Conservation (phyloP, 257 asterid species). For the Jacaranda mimosifolia region DNA sequence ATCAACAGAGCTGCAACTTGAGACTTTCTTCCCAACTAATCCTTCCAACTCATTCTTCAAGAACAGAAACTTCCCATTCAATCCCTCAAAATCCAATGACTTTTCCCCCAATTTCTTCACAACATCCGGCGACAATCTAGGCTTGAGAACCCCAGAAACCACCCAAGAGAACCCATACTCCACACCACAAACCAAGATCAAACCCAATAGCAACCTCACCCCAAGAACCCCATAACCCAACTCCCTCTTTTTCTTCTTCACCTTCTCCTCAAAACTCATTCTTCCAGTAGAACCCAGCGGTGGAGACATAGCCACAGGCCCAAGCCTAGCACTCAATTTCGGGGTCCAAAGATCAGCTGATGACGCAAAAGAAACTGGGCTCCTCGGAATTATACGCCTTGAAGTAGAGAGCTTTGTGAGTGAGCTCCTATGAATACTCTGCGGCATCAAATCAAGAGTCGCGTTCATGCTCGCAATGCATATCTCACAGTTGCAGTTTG, state of each 20-base stretch:
- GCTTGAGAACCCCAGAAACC: constrained; percentile 52
- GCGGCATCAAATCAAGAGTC: constrained; percentile 81
- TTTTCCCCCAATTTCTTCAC: constrained; percentile 59
- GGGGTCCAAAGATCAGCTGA: constrained; percentile 55
- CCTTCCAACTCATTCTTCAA: constrained; percentile 59
- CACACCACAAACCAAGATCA: constrained; percentile 47
- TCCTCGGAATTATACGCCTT: constrained; percentile 52
- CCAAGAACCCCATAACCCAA: constrained; percentile 40
- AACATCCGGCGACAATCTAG: constrained; percentile 47
- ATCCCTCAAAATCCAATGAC: constrained; percentile 48
- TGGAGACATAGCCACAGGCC: constrained; percentile 38
- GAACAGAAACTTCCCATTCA: constrained; percentile 55
- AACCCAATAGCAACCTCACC: constrained; percentile 47
- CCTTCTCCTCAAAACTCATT: constrained; percentile 39
- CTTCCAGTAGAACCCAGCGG: constrained; percentile 41
- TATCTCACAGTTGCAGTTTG: constrained; percentile 80
- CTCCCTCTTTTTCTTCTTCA: constrained; percentile 47
- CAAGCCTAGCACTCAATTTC: constrained; percentile 32
- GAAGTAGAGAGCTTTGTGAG: constrained; percentile 53
- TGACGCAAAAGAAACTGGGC: constrained; percentile 60
- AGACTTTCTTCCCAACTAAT: constrained; percentile 39
- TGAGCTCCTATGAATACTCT: constrained; percentile 53
- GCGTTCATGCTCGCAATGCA: constrained; percentile 89
- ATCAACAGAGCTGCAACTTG: constrained; percentile 55
- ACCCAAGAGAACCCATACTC: constrained; percentile 61